Conservation (phyloP, 225 moss, liverwort and hornwort species). For the Polytrichum commune region DNA sequence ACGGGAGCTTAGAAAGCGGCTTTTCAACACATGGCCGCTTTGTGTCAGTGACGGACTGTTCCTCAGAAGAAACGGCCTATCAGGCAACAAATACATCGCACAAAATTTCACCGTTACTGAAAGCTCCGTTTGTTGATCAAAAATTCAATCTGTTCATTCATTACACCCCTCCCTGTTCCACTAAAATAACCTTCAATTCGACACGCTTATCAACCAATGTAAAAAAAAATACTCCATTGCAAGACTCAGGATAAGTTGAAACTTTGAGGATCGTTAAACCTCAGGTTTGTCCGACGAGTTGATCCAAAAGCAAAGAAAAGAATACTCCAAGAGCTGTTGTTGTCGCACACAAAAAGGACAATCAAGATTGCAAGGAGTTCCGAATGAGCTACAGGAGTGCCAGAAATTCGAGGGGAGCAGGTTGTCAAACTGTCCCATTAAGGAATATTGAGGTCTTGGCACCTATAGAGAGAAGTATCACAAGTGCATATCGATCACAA, state of each 20-base stretch:
- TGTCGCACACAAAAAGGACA: background rate
- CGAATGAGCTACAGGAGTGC: background rate
- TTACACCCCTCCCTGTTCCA: background rate
- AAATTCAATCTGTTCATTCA: too few relatives aligned
- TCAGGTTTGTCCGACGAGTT: too few relatives aligned
- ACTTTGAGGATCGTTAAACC: too few relatives aligned
- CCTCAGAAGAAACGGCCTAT: conserved; percentile 26
- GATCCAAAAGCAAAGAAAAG: too few relatives aligned
- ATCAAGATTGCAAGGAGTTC: background rate
- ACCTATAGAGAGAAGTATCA: too few relatives aligned
- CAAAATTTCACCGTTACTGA: too few relatives aligned
- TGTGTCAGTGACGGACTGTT: conserved; percentile 27
- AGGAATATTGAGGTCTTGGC: too few relatives aligned
- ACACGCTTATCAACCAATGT: background rate
- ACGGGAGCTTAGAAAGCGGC: conserved; percentile 31
- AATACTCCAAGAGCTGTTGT: background rate
- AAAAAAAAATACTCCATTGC: background rate
- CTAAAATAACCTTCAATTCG: background rate
- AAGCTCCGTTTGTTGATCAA: too few relatives aligned
- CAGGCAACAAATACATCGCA: background rate
- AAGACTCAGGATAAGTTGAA: background rate
- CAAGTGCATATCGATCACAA: too few relatives aligned
- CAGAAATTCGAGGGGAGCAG: too few relatives aligned
- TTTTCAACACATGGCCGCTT: conserved; percentile 31
- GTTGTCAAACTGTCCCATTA: too few relatives aligned